These are phyloP conservation scores for Suillus occidentalis DNA, from an alignment of 768 basidiomycete species.

Conservation along the genomic window DNA sequence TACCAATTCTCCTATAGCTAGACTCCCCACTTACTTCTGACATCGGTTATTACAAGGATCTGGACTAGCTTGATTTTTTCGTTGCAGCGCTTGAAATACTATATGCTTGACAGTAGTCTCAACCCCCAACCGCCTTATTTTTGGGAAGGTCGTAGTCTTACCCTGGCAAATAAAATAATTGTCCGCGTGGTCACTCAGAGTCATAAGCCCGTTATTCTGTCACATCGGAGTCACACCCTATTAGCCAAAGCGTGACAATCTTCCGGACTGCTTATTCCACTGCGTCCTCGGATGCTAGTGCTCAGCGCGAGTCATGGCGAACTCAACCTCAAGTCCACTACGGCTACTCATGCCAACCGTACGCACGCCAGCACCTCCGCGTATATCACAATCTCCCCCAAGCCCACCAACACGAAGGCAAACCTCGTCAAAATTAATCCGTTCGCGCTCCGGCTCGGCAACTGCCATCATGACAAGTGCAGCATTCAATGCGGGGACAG, in stretches of 20 bases:
- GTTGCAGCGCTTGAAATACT: neutral
- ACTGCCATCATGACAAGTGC: constrained; percentile 21
- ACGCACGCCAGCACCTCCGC: constrained; percentile 20
- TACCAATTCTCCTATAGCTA: neutral
- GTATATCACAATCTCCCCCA: constrained; percentile 13
- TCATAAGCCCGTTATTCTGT: no score
- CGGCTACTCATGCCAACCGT: constrained; percentile 35
- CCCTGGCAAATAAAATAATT: neutral
- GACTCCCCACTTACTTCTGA: neutral
- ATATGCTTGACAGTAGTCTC: neutral
- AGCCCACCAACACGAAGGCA: constrained; percentile 23
- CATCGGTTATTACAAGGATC: neutral
- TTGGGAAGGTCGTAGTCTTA: neutral
- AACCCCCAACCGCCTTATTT: neutral
- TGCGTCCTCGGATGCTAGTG: neutral
- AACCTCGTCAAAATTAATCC: constrained; percentile 27
- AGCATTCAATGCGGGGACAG: constrained; percentile 10
- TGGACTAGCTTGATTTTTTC: neutral
- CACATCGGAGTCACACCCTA: constrained; percentile 1
- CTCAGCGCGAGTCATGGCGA: constrained; percentile 5
- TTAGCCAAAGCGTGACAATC: neutral
- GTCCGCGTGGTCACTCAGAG: no score
- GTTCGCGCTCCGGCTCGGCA: constrained; percentile 34
- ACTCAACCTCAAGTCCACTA: constrained; percentile 7
- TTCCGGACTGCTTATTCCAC: neutral